phyloP scores from a whole-genome alignment of 805 yeast genomes.

The Sungouiozyma intestinalis region DNA sequence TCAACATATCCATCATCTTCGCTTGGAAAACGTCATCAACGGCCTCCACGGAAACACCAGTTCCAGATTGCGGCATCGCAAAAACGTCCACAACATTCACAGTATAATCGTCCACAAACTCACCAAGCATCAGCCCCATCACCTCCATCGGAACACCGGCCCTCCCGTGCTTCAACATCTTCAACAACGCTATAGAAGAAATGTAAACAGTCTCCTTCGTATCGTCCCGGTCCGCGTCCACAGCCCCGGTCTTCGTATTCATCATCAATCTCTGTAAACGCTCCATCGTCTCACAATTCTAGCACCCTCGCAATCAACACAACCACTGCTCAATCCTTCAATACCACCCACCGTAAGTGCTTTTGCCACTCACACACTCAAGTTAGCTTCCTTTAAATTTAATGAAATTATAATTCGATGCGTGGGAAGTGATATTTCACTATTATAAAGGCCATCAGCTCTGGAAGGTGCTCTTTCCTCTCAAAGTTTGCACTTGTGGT shows the following conservation, averaged over 20 bases:
- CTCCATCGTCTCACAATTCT: constrained; percentile 26
- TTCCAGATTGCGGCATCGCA: constrained; percentile 98
- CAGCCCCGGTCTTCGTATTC: constrained; percentile 31
- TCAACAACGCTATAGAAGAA: constrained; percentile 86
- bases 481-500: too few relatives aligned
- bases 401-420: too few relatives aligned
- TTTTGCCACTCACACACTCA: too few relatives aligned
- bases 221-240: constrained; percentile 79
- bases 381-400: too few relatives aligned
- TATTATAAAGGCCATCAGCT: too few relatives aligned
- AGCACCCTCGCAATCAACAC: not conserved
- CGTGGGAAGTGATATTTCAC: too few relatives aligned
- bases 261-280: constrained; percentile 33
- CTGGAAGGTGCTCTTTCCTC: too few relatives aligned
- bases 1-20: constrained; percentile 98
- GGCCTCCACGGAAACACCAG: constrained; percentile 98
- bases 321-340: too few relatives aligned
- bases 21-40: constrained; percentile 99
- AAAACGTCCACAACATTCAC: constrained; percentile 96
- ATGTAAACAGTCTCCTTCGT: constrained; percentile 94
- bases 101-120: constrained; percentile 93
- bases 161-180: constrained; percentile 96
- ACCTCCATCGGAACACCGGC: constrained; percentile 83
- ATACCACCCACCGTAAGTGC: too few relatives aligned
- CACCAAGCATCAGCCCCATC: constrained; percentile 98